Conservation (phyloP, 2,329 filamentous ascomycete genomes). For the Remersonia thermophila region DNA sequence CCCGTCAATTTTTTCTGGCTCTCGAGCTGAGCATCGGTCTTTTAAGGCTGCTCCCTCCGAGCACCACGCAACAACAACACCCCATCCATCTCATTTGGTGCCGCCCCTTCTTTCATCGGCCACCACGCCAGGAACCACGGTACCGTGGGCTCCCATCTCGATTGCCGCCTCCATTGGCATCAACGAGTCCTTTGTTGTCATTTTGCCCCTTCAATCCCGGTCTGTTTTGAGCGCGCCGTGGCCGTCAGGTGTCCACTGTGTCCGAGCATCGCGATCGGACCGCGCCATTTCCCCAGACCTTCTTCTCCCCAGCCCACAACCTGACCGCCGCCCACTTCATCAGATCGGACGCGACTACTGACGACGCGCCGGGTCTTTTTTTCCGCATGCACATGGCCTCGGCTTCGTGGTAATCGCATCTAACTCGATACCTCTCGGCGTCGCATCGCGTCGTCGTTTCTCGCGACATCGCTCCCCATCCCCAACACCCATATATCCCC, state of each 20-base stretch:
- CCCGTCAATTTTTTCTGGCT: constrained; percentile 14
- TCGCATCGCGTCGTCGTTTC: background rate
- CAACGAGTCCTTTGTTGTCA: constrained; percentile 9
- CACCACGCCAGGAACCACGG: constrained; percentile 12
- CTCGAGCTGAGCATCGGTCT: constrained; percentile 10
- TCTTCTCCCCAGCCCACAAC: background rate
- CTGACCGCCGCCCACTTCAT: too few relatives aligned
- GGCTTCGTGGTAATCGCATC: background rate
- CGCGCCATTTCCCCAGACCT: constrained; percentile 9
- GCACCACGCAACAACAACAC: constrained; percentile 8
- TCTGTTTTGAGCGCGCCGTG: constrained; percentile 9
- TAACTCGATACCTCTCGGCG: background rate
- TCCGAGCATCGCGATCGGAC: constrained; percentile 4
- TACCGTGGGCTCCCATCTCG: constrained; percentile 4
- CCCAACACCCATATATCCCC: background rate
- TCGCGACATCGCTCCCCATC: too few relatives aligned
- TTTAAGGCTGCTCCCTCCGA: constrained; percentile 9
- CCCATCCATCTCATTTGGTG: constrained; percentile 5
- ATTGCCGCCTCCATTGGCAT: constrained; percentile 12
- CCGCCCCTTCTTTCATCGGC: constrained; percentile 12
- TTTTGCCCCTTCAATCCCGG: constrained; percentile 3
- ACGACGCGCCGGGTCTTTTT: constrained; percentile 3
- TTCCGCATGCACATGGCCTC: constrained; percentile 8
- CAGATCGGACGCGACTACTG: constrained; percentile 6
- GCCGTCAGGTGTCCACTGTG: constrained; percentile 3